These are phyloP conservation scores for Silene noctiflora DNA, from an alignment of 179 eudicot genomes.

Conservation along the genomic window DNA sequence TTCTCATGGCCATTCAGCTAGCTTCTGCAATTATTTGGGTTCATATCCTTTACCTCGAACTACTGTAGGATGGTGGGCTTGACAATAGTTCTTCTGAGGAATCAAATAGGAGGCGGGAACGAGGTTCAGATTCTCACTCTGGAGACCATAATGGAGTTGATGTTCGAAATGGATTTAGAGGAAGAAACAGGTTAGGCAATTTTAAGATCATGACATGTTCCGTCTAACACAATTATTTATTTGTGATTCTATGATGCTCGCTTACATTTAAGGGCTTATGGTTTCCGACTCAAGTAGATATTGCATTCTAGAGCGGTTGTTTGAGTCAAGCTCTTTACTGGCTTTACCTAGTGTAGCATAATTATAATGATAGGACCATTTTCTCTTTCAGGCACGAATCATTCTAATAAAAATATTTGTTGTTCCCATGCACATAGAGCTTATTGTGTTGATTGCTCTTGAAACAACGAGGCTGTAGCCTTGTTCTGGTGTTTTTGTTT, in stretches of 20 bases:
- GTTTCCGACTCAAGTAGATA: not conserved
- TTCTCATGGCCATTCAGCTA: slow-evolving; percentile 85
- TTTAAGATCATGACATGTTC: not conserved
- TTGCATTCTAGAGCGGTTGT: slow-evolving; percentile 1
- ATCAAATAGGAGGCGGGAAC: slow-evolving; percentile 38
- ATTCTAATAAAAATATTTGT: not conserved
- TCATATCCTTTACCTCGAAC: slow-evolving; percentile 99
- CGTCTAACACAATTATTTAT: not conserved
- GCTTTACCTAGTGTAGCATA: not conserved
- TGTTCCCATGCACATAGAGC: not conserved
- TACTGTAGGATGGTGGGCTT: slow-evolving; percentile 88
- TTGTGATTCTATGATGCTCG: not conserved
- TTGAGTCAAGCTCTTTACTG: not conserved
- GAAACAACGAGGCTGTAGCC: not conserved
- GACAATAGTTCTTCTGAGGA: slow-evolving; percentile 42
- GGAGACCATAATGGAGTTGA: slow-evolving; percentile 49
- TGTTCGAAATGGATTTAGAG: slow-evolving; percentile 62
- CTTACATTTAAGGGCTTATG: not conserved
- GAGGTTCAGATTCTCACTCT: slow-evolving; percentile 39
- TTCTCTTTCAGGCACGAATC: not conserved
- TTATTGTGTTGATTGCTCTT: not conserved
- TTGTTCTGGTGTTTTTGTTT: not conserved
- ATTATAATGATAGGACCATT: not conserved
- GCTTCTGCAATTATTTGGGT: slow-evolving; percentile 99
- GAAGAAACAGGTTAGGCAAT: slow-evolving; percentile 61